Conservation (phyloP, 1,139 yeast genomes). For the Hemisphaericaspora xylanilytica region DNA sequence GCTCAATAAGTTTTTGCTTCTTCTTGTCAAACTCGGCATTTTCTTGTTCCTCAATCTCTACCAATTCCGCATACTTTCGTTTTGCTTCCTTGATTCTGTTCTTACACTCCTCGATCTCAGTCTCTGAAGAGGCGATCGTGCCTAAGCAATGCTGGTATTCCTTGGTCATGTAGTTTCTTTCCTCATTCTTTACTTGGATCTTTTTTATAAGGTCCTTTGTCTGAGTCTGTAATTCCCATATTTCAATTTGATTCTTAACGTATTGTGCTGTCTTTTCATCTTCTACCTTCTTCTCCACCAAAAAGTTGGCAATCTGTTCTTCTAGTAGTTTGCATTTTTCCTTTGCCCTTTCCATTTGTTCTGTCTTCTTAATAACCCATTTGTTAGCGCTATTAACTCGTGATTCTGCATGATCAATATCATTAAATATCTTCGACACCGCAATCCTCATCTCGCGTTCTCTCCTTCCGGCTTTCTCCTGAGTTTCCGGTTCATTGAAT, state of each 20-base stretch:
- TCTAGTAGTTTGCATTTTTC: slow-evolving; percentile 21
- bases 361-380: slow-evolving; percentile 34
- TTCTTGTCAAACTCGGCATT: slow-evolving; percentile 21
- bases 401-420: slow-evolving; percentile 38
- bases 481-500: slow-evolving; percentile 24
- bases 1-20: slow-evolving; percentile 22
- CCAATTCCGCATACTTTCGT: slow-evolving; percentile 27
- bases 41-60: slow-evolving; percentile 24
- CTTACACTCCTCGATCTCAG: slow-evolving; percentile 35
- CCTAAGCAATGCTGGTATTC: slow-evolving; percentile 62
- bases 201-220: slow-evolving; percentile 35
- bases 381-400: slow-evolving; percentile 43
- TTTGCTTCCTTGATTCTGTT: slow-evolving; percentile 27
- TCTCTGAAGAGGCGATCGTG: slow-evolving; percentile 53
- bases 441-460: slow-evolving; percentile 28
- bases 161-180: slow-evolving; percentile 60
- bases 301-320: slow-evolving; percentile 19
- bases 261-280: slow-evolving; percentile 18
- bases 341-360: slow-evolving; percentile 28
- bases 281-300: slow-evolving; percentile 17
- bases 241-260: slow-evolving; percentile 30
- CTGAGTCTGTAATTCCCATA: slow-evolving; percentile 41
- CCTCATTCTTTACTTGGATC: slow-evolving; percentile 43
- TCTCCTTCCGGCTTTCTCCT: slow-evolving; percentile 31
- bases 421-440: slow-evolving; percentile 29